A percentile compares a stretch with the other conserved stretches of the same genome.
Evolutionary conservation across 306 rosid species (phyloP).

Genomic region (Quercus gilva): DNA sequence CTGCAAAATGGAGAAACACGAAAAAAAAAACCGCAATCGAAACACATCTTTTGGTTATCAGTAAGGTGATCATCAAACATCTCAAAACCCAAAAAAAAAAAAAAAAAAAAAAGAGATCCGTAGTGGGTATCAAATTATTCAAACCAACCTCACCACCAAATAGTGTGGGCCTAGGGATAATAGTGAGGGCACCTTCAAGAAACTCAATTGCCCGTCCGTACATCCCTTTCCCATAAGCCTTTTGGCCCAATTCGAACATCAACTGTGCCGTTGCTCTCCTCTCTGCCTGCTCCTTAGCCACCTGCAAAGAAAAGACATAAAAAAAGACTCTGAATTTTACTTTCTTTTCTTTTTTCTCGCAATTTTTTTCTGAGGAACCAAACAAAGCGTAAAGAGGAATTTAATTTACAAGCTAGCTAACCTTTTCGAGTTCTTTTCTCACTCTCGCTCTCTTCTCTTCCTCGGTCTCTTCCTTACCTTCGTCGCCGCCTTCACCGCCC

Average conservation of each 20-base stretch:
- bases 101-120: background rate
- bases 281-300: conserved; percentile 95
- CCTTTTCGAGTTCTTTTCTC: conserved; percentile 90
- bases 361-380: background rate
- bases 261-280: conserved; percentile 85
- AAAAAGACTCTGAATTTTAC: background rate
- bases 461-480: conserved; percentile 58
- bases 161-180: conserved; percentile 73
- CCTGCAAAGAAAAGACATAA: conserved; percentile 30
- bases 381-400: background rate
- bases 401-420: conserved; percentile 10
- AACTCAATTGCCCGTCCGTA: conserved; percentile 92
- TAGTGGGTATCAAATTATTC: background rate
- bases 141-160: conserved; percentile 97
- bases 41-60: background rate
- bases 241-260: conserved; percentile 96
- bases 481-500: conserved; percentile 33
- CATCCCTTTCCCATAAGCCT: conserved; percentile 86
- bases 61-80: background rate
- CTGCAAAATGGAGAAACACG: conserved; percentile 36
- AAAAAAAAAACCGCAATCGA: background rate
- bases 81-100: too few species aligned
- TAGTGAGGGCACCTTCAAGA: conserved; percentile 90
- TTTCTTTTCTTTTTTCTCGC: background rate
- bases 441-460: conserved; percentile 90